A percentile compares a stretch with the other conserved stretches of the same genome.
Evolutionary conservation across 192 early-diverging fungal species (phyloP).

Genomic region (Coemansia reversa): DNA sequence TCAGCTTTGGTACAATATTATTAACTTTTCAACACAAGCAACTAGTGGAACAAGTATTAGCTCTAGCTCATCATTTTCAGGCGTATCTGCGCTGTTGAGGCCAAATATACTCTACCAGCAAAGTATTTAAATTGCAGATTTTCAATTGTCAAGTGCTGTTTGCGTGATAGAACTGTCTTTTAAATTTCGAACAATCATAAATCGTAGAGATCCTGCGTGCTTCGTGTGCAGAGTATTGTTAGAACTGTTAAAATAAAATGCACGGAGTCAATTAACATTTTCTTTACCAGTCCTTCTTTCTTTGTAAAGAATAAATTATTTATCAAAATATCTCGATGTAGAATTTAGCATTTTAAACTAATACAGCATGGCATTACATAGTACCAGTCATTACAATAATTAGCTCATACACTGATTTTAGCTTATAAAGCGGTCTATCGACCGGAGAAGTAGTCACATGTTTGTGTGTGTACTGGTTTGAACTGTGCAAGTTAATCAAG

Average conservation of each 20-base stretch:
- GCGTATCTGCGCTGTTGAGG: too few relatives aligned
- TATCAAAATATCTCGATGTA: constrained; percentile 28
- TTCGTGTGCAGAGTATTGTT: not conserved
- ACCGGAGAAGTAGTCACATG: constrained; percentile 8
- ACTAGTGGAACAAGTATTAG: too few relatives aligned
- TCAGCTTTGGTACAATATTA: too few relatives aligned
- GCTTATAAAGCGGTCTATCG: not conserved
- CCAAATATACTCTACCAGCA: not conserved
- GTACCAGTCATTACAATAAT: constrained; percentile 19
- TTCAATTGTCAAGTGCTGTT: not conserved
- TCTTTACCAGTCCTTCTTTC: not conserved
- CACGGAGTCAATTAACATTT: constrained; percentile 20
- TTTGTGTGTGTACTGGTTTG: not conserved
- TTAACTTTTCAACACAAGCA: too few relatives aligned
- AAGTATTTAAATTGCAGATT: not conserved
- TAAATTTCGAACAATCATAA: constrained; percentile 20
- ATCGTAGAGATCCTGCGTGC: constrained; percentile 10
- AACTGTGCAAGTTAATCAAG: too few relatives aligned
- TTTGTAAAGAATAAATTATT: constrained; percentile 23
- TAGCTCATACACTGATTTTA: constrained; percentile 13
- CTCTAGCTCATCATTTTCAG: too few relatives aligned
- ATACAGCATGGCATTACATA: constrained; percentile 9
- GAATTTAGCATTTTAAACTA: constrained; percentile 5
- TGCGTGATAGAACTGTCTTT: not conserved
- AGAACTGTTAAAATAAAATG: not conserved